Percentiles rank a stretch among this genome's conserved stretches.
These are phyloP conservation scores for Pseudozyma sp. DNA, from an alignment of 1,284 basidiomycete genomes.

Conservation along the genomic window DNA sequence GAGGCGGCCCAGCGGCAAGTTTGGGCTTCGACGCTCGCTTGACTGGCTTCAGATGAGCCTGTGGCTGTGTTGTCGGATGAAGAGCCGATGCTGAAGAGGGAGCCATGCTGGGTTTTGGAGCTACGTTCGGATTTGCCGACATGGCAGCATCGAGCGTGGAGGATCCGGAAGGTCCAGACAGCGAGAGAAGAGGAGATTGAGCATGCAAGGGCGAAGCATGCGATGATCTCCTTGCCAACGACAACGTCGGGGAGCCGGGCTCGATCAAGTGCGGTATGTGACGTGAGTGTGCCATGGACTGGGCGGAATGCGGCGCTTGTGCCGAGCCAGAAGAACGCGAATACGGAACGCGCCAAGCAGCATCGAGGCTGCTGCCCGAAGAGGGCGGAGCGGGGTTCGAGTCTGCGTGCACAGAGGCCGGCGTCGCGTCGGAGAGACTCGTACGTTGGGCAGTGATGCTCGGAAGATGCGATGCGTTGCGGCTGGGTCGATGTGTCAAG, in stretches of 20 bases:
- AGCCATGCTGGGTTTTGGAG: background rate
- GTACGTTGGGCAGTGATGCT: background rate
- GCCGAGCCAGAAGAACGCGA: slow-evolving; percentile 1
- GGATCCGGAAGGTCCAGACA: slow-evolving; percentile 9
- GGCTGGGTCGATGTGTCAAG: background rate
- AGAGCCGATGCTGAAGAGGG: slow-evolving; percentile 3
- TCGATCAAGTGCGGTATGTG: slow-evolving; percentile 19
- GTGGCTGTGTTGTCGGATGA: slow-evolving; percentile 12
- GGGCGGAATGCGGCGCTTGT: slow-evolving; percentile 4
- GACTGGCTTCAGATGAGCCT: slow-evolving; percentile 8
- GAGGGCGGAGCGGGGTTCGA: slow-evolving; percentile 9
- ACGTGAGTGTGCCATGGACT: slow-evolving; percentile 3
- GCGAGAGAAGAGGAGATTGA: slow-evolving; percentile 7
- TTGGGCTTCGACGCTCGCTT: slow-evolving; percentile 16
- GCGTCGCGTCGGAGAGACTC: background rate
- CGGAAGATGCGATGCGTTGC: slow-evolving; percentile 10
- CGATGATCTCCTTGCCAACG: slow-evolving; percentile 18
- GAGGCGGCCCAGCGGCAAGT: background rate
- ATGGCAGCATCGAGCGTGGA: slow-evolving; percentile 37
- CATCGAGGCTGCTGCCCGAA: slow-evolving; percentile 36
- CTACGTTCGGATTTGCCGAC: slow-evolving; percentile 19
- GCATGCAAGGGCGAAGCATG: slow-evolving; percentile 11
- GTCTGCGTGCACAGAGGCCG: slow-evolving; percentile 2
- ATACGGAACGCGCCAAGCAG: slow-evolving; percentile 22
- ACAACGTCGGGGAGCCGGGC: slow-evolving; percentile 35